phyloP scores from a whole-genome alignment of 2,329 filamentous ascomycete genomes.

The Simplicillium aogashimaense region DNA sequence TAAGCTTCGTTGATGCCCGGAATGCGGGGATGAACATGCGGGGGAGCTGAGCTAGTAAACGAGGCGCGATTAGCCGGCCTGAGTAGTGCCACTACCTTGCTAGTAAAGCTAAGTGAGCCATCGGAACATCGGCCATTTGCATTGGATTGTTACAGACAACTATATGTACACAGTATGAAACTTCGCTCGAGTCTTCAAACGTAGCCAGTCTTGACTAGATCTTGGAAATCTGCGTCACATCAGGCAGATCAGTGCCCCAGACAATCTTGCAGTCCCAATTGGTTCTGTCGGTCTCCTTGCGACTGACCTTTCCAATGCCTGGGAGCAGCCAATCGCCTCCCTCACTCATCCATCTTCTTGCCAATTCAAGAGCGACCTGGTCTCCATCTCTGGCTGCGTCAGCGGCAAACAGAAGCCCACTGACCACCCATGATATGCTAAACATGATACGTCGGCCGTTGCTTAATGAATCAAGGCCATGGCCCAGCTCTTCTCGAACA shows the following conservation, averaged over 20 bases:
- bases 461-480: constrained; percentile 2
- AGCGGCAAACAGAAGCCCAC: constrained; percentile 3
- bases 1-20: too few relatives aligned
- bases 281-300: constrained; percentile 2
- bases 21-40: too few relatives aligned
- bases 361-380: constrained; percentile 2
- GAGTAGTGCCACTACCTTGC: too few relatives aligned
- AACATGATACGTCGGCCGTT: constrained; percentile 7
- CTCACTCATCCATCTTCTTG: constrained; percentile 5
- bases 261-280: constrained; percentile 6
- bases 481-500: background rate
- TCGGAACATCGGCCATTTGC: too few relatives aligned
- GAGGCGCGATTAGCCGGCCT: too few relatives aligned
- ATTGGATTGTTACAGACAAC: too few relatives aligned
- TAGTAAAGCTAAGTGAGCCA: too few relatives aligned
- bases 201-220: too few relatives aligned
- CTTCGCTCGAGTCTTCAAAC: too few relatives aligned
- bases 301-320: background rate
- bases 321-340: constrained; percentile 6
- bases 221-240: constrained; percentile 5
- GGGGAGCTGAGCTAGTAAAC: too few relatives aligned
- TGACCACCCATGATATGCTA: constrained; percentile 6
- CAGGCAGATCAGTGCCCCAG: constrained; percentile 5
- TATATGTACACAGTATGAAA: too few relatives aligned
- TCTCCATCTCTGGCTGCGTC: constrained; percentile 5